Base-by-base conservation (phyloP, 768 basidiomycete genomes). In the Suillus americanus region DNA sequence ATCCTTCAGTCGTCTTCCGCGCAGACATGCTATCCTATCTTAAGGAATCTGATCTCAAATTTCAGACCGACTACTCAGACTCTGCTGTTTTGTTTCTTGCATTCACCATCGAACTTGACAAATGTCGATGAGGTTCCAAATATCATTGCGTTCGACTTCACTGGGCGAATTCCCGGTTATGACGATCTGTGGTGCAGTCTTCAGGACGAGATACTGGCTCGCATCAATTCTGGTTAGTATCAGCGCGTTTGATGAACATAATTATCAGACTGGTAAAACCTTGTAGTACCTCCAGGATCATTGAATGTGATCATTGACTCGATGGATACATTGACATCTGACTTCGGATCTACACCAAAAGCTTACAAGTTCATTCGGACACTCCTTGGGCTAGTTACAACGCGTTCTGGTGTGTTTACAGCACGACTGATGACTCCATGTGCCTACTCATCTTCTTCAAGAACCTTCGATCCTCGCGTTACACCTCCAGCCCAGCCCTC, bases 301-400 rank as follows among this genome's bases (percentile, higher is more conserved):
- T 64, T 91, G 35, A 83, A 81, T 66, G 83, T 92, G 28, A 73
- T 90, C 60, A 80, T 95, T 41, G 94, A 95, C 73, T 91, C 91
- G 23, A 75, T 87, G 20, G 89, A 92, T 68, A 89, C 86, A 5
- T 75, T 94, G 28, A 71, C 81, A 5, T 79, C 83, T 12, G 89
- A 93, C 70, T 71, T 85, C 28, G 82, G 79, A 13, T 87, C 90
- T 14, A 63, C 80, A 28, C 74, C 89, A 6, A 79, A 81, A 66
- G 79, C 86, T 1, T 86, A 85, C 68, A 79, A 74, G 40, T 81
- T 86, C 64, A 79, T 94, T 37, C 79, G 72, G 35, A 75, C 80
- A 13, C 69, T 91, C 25, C 76, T 86, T 16, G 54, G 69, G 30
- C 66, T 81, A n/a, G 67, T 89, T 59, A 77, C 77, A 46, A 69